A percentile compares a stretch with the other conserved stretches of the same genome.
These are phyloP conservation scores for Termitomyces sp. DNA, from an alignment of 768 basidiomycete genomes.

Conservation along the genomic window DNA sequence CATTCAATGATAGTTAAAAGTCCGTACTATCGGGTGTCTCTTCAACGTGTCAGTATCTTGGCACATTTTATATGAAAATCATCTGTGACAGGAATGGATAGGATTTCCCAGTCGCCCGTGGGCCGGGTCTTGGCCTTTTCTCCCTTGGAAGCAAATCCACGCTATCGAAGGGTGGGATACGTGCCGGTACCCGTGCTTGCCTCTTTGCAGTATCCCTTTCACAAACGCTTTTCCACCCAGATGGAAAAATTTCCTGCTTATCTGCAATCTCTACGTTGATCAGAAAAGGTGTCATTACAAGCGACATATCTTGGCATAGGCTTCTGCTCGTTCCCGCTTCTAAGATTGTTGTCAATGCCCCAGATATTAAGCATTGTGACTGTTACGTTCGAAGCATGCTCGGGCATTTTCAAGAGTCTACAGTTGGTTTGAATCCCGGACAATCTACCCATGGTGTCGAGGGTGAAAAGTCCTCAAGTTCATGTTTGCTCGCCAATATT, in stretches of 20 bases:
- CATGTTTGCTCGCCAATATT: neutral
- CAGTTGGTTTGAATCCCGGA: neutral
- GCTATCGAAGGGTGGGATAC: conserved; percentile 4
- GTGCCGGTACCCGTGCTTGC: conserved; percentile 1
- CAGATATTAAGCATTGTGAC: neutral
- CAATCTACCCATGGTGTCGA: neutral
- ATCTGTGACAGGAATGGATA: conserved; percentile 5
- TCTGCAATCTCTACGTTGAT: neutral
- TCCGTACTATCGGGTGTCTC: neutral
- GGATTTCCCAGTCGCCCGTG: conserved; percentile 11
- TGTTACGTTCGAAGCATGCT: neutral
- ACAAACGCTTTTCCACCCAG: conserved; percentile 1
- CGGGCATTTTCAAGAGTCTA: neutral
- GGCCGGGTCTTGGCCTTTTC: conserved; percentile 8
- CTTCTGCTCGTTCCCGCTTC: neutral
- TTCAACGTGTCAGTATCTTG: conserved; percentile 11
- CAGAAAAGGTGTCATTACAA: neutral
- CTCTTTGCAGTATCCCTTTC: conserved; percentile 7
- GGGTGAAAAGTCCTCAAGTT: neutral
- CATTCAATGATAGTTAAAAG: neutral
- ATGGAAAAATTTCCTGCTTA: neutral
- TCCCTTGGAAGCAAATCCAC: conserved; percentile 8
- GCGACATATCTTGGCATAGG: neutral
- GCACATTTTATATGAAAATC: conserved; percentile 5
- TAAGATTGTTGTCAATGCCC: neutral